phyloP scores from a whole-genome alignment of 2,329 filamentous ascomycete species.

The Zarea fungicola region DNA sequence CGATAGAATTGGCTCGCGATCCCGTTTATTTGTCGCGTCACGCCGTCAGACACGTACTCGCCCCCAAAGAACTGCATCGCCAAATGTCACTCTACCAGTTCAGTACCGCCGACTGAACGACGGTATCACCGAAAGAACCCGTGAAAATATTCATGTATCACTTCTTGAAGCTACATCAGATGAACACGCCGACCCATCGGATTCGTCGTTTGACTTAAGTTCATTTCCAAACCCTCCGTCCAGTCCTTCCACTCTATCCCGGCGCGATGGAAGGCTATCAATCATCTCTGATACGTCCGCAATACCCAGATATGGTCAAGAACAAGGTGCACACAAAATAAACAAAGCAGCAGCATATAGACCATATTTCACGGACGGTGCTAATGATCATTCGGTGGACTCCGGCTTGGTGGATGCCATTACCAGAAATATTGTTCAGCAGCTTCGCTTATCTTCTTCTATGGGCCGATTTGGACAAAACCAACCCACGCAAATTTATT shows the following conservation, averaged over 20 bases:
- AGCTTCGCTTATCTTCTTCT: conserved; percentile 37
- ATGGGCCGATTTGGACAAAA: conserved; percentile 17
- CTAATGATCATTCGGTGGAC: conserved; percentile 33
- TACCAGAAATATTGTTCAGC: conserved; percentile 40
- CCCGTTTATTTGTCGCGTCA: conserved; percentile 24
- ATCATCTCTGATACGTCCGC: not conserved
- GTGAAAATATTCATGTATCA: conserved; percentile 5
- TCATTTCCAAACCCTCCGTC: conserved; percentile 21
- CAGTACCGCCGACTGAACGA: not conserved
- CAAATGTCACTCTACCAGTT: not conserved
- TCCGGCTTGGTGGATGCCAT: conserved; percentile 39
- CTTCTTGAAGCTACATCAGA: conserved; percentile 4
- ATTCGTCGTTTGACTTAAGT: conserved; percentile 20
- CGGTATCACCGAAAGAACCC: not conserved
- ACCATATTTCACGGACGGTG: too few species aligned
- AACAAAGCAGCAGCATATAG: not conserved
- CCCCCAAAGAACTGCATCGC: conserved; percentile 8
- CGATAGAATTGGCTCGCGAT: conserved; percentile 19
- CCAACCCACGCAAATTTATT: not conserved
- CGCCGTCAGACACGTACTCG: conserved; percentile 21
- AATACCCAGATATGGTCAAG: not conserved
- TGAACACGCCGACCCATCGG: conserved; percentile 5
- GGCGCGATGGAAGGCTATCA: not conserved
- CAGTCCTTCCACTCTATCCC: conserved; percentile 4
- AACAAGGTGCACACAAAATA: not conserved